phyloP scores from a whole-genome alignment of 345 rosid genomes.

The Acer campestre region DNA sequence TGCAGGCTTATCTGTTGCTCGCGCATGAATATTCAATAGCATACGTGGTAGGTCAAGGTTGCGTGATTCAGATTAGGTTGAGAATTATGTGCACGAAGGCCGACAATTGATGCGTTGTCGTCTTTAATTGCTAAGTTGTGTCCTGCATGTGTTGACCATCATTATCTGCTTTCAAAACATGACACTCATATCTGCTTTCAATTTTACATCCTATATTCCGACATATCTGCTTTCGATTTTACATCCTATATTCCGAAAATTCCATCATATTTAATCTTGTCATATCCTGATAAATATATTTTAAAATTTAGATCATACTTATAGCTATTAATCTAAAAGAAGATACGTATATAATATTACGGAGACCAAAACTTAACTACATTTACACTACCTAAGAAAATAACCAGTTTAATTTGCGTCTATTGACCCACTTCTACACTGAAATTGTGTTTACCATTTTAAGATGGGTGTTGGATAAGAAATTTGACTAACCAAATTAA shows the following conservation, averaged over 20 bases:
- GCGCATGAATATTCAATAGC: too few relatives aligned
- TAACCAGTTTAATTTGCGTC: constrained; percentile 8
- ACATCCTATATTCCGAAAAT: too few relatives aligned
- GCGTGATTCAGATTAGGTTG: not conserved
- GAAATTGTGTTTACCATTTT: not conserved
- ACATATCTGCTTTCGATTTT: too few relatives aligned
- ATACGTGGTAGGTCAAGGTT: not conserved
- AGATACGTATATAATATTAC: too few relatives aligned
- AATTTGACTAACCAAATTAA: not conserved
- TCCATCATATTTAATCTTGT: too few relatives aligned
- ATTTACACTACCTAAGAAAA: not conserved
- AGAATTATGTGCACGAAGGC: not conserved
- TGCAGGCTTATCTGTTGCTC: not conserved
- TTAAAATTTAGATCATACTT: too few relatives aligned
- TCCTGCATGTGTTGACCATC: not conserved
- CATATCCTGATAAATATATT: too few relatives aligned
- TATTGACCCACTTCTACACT: not conserved
- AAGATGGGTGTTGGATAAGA: constrained; percentile 6
- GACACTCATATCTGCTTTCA: too few relatives aligned
- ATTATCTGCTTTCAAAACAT: not conserved
- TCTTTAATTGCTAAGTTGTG: not conserved
- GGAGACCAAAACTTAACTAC: not conserved
- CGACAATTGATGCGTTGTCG: not conserved
- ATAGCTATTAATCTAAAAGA: too few relatives aligned
- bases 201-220: too few relatives aligned